A percentile compares a stretch with the other conserved stretches of the same genome.
Conservation (phyloP, 345 rosid species). For the Linum usitatissimum region DNA sequence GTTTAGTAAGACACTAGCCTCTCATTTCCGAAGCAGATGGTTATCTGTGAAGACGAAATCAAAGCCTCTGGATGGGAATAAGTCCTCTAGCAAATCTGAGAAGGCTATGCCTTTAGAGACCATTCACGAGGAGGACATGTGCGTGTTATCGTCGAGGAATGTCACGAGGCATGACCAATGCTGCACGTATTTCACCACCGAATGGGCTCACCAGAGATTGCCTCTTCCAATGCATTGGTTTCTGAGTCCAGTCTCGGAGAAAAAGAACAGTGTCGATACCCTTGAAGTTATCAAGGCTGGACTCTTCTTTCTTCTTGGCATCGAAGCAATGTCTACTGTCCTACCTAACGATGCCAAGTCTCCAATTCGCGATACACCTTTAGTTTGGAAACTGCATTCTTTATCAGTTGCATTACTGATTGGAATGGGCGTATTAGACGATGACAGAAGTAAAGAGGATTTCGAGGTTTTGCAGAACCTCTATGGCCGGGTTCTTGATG, state of each 20-base stretch:
- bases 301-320: conserved; percentile 65
- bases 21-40: conserved; percentile 72
- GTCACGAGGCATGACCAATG: conserved; percentile 16
- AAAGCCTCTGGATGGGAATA: conserved; percentile 21
- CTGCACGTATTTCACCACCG: conserved; percentile 27
- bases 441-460: conserved; percentile 47
- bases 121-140: conserved; percentile 67
- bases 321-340: conserved; percentile 50
- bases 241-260: conserved; percentile 56
- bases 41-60: conserved; percentile 45
- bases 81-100: conserved; percentile 14
- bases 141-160: conserved; percentile 25
- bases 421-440: conserved; percentile 73
- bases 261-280: conserved; percentile 26
- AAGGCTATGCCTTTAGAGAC: conserved; percentile 46
- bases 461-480: conserved; percentile 63
- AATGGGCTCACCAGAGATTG: conserved; percentile 83
- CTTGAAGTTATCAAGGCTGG: conserved; percentile 61
- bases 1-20: conserved; percentile 39
- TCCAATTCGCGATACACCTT: conserved; percentile 43
- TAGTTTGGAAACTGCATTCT: conserved; percentile 85
- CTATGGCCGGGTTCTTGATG: conserved; percentile 55
- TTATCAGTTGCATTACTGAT: conserved; percentile 52
- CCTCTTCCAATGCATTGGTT: conserved; percentile 88
- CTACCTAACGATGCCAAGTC: conserved; percentile 27